Evolutionary conservation across 2,329 filamentous ascomycete species (phyloP).

Genomic region (Diaporthe vexans): DNA sequence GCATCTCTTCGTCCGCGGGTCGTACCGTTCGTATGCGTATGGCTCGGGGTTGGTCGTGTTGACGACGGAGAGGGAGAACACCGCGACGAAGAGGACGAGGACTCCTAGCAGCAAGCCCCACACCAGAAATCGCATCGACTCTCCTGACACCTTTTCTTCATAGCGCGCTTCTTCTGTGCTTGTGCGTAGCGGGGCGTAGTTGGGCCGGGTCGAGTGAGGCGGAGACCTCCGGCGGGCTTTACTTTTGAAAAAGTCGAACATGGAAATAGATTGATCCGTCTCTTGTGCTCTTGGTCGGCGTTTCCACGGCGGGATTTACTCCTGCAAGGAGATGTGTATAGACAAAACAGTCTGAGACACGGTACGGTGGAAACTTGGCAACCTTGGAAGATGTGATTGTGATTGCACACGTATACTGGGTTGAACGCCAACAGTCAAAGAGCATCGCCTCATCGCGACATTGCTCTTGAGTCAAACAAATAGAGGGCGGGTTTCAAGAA

Average conservation of each 20-base stretch:
- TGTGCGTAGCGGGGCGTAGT: neutral
- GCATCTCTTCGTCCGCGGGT: neutral
- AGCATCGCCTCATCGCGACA: neutral
- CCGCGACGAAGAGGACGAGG: constrained; percentile 1
- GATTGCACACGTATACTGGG: no score
- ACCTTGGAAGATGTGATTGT: neutral
- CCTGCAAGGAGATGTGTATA: neutral
- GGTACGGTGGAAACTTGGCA: neutral
- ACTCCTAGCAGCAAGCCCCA: neutral
- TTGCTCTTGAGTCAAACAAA: neutral
- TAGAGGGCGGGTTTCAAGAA: neutral
- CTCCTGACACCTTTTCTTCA: neutral
- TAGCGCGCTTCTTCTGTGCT: neutral
- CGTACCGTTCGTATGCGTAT: constrained; percentile 1
- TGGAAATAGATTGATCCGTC: neutral
- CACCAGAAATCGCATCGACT: neutral
- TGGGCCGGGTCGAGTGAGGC: neutral
- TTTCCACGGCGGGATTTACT: neutral
- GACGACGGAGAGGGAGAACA: neutral
- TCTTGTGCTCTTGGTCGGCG: neutral
- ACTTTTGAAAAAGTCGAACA: neutral
- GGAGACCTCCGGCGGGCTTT: constrained; percentile 1
- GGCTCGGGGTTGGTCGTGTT: neutral
- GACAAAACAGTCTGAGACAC: neutral
- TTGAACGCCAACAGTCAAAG: neutral